phyloP scores from a whole-genome alignment of 2,329 filamentous ascomycete genomes.

The Pseudogymnoascus sp. region DNA sequence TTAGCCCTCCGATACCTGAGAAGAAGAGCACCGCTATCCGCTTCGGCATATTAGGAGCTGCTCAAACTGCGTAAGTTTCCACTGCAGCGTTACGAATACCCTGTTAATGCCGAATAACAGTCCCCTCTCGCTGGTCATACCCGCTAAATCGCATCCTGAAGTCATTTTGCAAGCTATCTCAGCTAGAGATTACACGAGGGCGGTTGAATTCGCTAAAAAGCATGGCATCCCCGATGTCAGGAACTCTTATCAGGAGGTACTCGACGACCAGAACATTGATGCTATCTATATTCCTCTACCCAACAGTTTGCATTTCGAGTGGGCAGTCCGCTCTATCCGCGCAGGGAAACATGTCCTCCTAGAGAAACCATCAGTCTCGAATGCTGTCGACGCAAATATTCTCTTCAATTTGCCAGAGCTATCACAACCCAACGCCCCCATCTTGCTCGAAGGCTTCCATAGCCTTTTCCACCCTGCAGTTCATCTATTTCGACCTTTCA shows the following conservation, averaged over 20 bases:
- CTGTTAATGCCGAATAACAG: constrained; percentile 21
- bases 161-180: constrained; percentile 45
- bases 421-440: constrained; percentile 29
- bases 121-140: constrained; percentile 36
- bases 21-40: constrained; percentile 11
- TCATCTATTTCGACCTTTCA: constrained; percentile 32
- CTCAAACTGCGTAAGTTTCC: constrained; percentile 15
- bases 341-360: constrained; percentile 47
- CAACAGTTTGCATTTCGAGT: constrained; percentile 36
- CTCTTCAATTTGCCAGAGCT: constrained; percentile 37
- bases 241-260: constrained; percentile 41
- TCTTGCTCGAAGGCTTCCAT: constrained; percentile 46
- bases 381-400: constrained; percentile 35
- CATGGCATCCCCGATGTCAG: constrained; percentile 43
- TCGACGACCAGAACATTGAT: constrained; percentile 37
- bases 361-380: constrained; percentile 43
- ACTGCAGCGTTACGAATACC: neutral
- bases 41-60: constrained; percentile 16
- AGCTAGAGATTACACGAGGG: constrained; percentile 39
- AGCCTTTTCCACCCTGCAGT: constrained; percentile 42
- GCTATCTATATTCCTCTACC: constrained; percentile 45
- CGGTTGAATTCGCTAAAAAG: constrained; percentile 41
- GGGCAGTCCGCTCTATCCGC: constrained; percentile 39
- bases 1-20: constrained; percentile 7
- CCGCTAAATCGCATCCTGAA: constrained; percentile 44